Evolutionary conservation across 257 asterid genomes (phyloP).

Genomic region (Capsicum chinense): DNA sequence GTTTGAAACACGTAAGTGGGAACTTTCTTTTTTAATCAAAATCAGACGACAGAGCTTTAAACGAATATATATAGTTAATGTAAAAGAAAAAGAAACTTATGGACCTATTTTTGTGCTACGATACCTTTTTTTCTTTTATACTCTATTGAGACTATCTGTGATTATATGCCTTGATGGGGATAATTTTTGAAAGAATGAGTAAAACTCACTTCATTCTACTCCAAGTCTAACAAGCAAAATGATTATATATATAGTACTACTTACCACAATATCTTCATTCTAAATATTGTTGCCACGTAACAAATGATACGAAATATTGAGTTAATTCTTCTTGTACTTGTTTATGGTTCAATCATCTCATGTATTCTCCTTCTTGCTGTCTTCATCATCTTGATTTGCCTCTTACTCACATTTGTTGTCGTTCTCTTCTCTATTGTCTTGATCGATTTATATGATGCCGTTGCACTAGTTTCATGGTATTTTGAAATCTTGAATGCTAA

Average conservation of each 20-base stretch:
- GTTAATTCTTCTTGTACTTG: constrained; percentile 44
- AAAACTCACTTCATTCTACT: constrained; percentile 41
- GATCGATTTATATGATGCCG: constrained; percentile 26
- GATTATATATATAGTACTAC: background rate
- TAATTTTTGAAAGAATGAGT: constrained; percentile 38
- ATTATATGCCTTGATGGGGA: background rate
- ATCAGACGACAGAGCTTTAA: background rate
- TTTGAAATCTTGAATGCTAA: constrained; percentile 29
- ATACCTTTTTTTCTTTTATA: background rate
- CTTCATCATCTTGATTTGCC: constrained; percentile 33
- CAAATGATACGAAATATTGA: constrained; percentile 42
- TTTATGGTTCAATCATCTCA: constrained; percentile 44
- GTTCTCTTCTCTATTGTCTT: constrained; percentile 33
- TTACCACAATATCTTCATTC: background rate
- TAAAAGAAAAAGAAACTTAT: background rate
- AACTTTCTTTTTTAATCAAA: background rate
- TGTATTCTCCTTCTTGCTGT: constrained; percentile 36
- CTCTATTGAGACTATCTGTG: background rate
- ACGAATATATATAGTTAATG: background rate
- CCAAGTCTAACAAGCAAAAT: background rate
- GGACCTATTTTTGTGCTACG: background rate
- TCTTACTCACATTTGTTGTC: constrained; percentile 34
- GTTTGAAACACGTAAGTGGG: background rate
- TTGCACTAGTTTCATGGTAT: constrained; percentile 23
- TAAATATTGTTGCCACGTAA: background rate